phyloP scores from a whole-genome alignment of 495 filamentous ascomycete genomes.

The Usnea hakonensis region DNA sequence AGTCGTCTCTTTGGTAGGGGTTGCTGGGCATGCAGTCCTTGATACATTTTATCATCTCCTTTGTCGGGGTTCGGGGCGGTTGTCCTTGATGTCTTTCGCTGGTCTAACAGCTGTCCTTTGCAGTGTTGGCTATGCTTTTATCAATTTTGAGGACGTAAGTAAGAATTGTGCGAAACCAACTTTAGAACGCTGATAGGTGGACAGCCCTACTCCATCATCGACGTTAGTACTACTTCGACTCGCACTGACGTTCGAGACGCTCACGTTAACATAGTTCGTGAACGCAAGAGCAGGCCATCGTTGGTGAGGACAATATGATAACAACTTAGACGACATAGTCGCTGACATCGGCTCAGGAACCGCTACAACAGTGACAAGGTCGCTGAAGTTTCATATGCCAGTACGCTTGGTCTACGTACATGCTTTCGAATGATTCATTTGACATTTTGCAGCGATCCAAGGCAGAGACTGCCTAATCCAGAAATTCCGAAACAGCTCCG shows the following conservation, averaged over 20 bases:
- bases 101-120: constrained; percentile 19
- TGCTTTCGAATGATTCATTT: constrained; percentile 21
- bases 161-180: background rate
- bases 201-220: constrained; percentile 67
- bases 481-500: constrained; percentile 92
- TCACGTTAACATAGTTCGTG: constrained; percentile 56
- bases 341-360: constrained; percentile 46
- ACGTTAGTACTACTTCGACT: constrained; percentile 41
- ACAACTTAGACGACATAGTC: background rate
- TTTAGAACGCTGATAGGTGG: constrained; percentile 18
- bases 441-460: constrained; percentile 61
- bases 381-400: constrained; percentile 88
- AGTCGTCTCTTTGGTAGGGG: constrained; percentile 31
- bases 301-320: constrained; percentile 45
- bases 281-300: constrained; percentile 58
- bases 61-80: no score
- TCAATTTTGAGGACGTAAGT: constrained; percentile 82
- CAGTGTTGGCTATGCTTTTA: constrained; percentile 96
- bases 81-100: constrained; percentile 23
- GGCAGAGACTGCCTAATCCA: constrained; percentile 82
- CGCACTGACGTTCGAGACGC: constrained; percentile 21
- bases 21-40: no score
- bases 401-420: constrained; percentile 43
- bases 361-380: constrained; percentile 77
- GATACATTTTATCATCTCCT: no score